phyloP scores from a whole-genome alignment of 2,329 filamentous ascomycete genomes.

The Colletotrichum phormii region DNA sequence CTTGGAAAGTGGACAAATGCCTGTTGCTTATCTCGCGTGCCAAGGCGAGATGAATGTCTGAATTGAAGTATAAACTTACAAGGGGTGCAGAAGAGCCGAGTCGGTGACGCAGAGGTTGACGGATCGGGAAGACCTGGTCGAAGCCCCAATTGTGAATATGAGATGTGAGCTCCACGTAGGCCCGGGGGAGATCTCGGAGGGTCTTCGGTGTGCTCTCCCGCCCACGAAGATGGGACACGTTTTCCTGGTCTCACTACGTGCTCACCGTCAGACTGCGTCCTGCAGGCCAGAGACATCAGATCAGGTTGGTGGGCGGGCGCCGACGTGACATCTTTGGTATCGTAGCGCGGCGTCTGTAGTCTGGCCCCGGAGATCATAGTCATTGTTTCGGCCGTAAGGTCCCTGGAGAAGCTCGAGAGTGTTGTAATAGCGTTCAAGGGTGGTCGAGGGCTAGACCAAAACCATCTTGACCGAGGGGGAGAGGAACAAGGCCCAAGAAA shows the following conservation, averaged over 20 bases:
- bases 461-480: neutral
- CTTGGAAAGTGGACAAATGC: neutral
- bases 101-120: neutral
- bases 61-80: neutral
- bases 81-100: neutral
- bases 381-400: neutral
- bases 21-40: neutral
- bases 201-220: neutral
- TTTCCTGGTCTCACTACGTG: neutral
- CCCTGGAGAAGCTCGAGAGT: neutral
- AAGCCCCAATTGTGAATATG: neutral
- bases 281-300: neutral
- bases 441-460: neutral
- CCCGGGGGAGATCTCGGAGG: neutral
- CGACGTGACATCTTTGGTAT: neutral
- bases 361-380: neutral
- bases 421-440: neutral
- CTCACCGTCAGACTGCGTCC: neutral
- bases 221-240: neutral
- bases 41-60: neutral
- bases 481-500: neutral
- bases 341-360: neutral
- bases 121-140: neutral
- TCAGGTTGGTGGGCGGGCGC: neutral
- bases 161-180: neutral